Conservation (phyloP, 441 rosid species). For the Gossypium gossypioides region DNA sequence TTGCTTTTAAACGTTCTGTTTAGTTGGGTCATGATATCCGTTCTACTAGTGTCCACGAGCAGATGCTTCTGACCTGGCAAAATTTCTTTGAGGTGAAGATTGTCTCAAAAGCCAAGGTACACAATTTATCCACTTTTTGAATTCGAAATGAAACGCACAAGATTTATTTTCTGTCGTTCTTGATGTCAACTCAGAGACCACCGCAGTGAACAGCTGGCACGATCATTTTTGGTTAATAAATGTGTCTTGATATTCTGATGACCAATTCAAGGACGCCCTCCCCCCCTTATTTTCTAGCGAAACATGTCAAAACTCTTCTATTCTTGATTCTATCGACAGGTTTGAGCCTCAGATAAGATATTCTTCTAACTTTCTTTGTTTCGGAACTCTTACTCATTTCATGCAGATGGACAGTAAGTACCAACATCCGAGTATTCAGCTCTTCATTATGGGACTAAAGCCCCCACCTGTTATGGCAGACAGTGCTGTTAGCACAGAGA, state of each 20-base stretch:
- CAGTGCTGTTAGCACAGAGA: constrained; percentile 21
- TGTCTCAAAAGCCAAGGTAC: constrained; percentile 65
- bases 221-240: background rate
- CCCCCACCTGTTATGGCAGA: constrained; percentile 24
- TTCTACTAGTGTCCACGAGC: constrained; percentile 70
- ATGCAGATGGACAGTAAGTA: constrained; percentile 75
- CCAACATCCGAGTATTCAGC: constrained; percentile 85
- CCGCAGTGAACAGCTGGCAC: background rate
- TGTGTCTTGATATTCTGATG: background rate
- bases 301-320: background rate
- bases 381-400: background rate
- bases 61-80: constrained; percentile 77
- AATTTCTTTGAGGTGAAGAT: constrained; percentile 66
- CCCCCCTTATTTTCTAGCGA: background rate
- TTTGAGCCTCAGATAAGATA: constrained; percentile 3
- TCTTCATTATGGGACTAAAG: constrained; percentile 59
- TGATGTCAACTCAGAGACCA: background rate
- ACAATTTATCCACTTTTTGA: background rate
- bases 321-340: background rate
- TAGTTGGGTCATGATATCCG: constrained; percentile 91
- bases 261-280: background rate
- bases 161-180: background rate
- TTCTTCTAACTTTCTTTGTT: background rate
- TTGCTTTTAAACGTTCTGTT: constrained; percentile 13
- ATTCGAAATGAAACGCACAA: background rate